These are phyloP conservation scores for Pleurotus ostreatus DNA, from an alignment of 768 basidiomycete species.

Conservation along the genomic window DNA sequence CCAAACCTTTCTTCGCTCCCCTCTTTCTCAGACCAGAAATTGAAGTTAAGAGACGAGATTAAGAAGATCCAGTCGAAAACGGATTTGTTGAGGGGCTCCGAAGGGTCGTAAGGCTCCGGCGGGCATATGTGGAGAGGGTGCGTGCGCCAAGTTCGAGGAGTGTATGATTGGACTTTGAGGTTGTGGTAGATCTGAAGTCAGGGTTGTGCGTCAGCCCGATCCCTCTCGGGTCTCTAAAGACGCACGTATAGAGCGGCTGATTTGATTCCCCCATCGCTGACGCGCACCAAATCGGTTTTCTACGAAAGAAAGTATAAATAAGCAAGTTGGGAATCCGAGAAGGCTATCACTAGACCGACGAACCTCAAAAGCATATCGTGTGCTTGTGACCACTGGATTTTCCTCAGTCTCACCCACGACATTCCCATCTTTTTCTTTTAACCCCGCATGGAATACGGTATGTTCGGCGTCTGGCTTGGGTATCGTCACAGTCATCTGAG, in stretches of 20 bases:
- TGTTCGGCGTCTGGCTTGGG: too few species aligned
- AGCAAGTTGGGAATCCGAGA: constrained; percentile 1
- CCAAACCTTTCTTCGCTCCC: constrained; percentile 61
- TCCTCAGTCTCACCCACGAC: not conserved
- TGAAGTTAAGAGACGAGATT: constrained; percentile 82
- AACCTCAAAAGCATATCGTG: constrained; percentile 57
- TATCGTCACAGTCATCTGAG: too few species aligned
- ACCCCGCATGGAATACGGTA: too few species aligned
- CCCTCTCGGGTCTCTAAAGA: constrained; percentile 9
- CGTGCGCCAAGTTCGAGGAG: constrained; percentile 77
- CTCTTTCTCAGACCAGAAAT: constrained; percentile 80
- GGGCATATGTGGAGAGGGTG: constrained; percentile 73
- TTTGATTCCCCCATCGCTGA: constrained; percentile 58
- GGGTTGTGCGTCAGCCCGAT: constrained; percentile 7
- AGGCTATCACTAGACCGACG: constrained; percentile 14
- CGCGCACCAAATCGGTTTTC: constrained; percentile 56
- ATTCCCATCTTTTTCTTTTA: too few species aligned
- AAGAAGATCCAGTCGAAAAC: constrained; percentile 85
- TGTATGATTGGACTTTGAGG: constrained; percentile 61
- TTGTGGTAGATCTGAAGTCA: constrained; percentile 54
- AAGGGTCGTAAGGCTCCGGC: constrained; percentile 51
- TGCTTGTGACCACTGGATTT: constrained; percentile 60
- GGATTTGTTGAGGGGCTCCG: constrained; percentile 48
- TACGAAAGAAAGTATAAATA: constrained; percentile 21
- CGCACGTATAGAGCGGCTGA: constrained; percentile 65